A percentile compares a stretch with the other conserved stretches of the same genome.
phyloP scores from a whole-genome alignment of 2,329 filamentous ascomycete genomes.

The Daldinia sp. region DNA sequence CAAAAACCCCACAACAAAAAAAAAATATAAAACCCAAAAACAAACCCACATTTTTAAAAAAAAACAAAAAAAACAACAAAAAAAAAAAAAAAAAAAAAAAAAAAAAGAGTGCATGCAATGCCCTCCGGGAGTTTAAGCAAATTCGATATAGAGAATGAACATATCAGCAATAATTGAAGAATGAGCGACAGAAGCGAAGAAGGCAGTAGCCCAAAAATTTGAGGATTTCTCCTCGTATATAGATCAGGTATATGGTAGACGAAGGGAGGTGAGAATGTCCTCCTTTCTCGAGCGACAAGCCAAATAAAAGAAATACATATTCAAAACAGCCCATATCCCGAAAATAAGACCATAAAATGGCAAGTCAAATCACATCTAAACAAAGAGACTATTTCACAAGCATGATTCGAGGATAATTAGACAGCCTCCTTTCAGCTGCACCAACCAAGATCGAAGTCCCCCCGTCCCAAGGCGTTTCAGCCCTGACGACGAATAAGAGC shows the following conservation, averaged over 20 bases:
- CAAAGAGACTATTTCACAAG: neutral
- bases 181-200: conserved; percentile 21
- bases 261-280: neutral
- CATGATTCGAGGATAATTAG: neutral
- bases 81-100: no score
- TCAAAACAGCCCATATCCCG: neutral
- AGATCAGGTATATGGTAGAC: neutral
- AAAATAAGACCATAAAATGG: neutral
- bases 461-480: neutral
- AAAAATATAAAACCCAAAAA: no score
- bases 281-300: neutral
- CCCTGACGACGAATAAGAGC: neutral
- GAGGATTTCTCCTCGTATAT: neutral
- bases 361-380: neutral
- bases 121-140: neutral
- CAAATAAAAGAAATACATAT: neutral
- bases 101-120: conserved; percentile 13
- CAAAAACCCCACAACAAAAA: no score
- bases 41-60: no score
- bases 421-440: neutral
- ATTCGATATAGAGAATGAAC: neutral
- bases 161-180: conserved; percentile 9
- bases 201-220: neutral
- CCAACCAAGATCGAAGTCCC: neutral
- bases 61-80: no score